Evolutionary conservation across 371 early-diverging fungal species (phyloP).

Genomic region (Batrachochytrium dendrobatidis): DNA sequence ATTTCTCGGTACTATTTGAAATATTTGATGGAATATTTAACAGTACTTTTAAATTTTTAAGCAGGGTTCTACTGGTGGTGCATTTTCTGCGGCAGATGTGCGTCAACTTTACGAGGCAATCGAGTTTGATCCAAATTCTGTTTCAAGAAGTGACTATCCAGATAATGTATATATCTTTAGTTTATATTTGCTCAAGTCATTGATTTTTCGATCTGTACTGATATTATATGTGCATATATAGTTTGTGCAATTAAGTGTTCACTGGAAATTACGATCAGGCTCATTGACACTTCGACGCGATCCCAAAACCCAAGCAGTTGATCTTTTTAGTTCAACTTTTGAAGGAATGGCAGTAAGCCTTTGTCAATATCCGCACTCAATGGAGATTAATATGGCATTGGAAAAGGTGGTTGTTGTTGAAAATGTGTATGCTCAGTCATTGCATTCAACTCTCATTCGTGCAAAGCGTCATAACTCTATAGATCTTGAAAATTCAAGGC

Average conservation of each 20-base stretch:
- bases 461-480: conserved; percentile 41
- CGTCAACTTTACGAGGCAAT: conserved; percentile 88
- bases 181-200: background rate
- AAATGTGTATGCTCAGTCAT: conserved; percentile 62
- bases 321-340: conserved; percentile 53
- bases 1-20: too few relatives aligned
- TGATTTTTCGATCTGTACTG: background rate
- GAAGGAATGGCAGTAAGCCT: conserved; percentile 43
- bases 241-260: conserved; percentile 58
- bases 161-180: too few relatives aligned
- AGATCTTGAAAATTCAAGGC: background rate
- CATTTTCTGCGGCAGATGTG: conserved; percentile 27
- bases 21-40: too few relatives aligned
- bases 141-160: conserved; percentile 50
- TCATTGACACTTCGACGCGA: conserved; percentile 73
- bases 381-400: conserved; percentile 64
- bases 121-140: conserved; percentile 82
- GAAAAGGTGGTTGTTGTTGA: conserved; percentile 75
- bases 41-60: too few relatives aligned
- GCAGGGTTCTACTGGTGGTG: too few relatives aligned
- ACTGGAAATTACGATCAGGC: conserved; percentile 71
- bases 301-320: conserved; percentile 21
- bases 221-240: too few relatives aligned
- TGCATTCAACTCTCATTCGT: conserved; percentile 76
- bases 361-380: conserved; percentile 59